phyloP scores from a whole-genome alignment of 1,284 basidiomycete species.

The Malassezia japonica region DNA sequence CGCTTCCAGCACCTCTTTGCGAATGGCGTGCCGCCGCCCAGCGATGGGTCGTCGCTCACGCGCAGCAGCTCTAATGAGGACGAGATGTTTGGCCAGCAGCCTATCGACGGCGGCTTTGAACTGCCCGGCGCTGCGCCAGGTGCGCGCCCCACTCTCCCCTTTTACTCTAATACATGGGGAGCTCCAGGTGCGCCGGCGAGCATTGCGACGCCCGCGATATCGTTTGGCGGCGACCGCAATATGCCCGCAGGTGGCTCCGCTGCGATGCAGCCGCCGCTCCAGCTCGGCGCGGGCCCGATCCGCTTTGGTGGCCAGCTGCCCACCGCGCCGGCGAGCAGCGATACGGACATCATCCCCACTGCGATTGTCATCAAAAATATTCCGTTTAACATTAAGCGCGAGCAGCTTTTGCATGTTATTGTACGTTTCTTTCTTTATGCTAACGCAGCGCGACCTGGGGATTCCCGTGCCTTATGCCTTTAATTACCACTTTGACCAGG shows the following conservation, averaged over 20 bases:
- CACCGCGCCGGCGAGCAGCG: slow-evolving; percentile 39
- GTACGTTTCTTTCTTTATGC: slow-evolving; percentile 51
- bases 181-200: neutral
- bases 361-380: slow-evolving; percentile 99
- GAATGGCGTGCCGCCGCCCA: neutral
- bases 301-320: slow-evolving; percentile 6
- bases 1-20: slow-evolving; percentile 8
- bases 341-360: slow-evolving; percentile 94
- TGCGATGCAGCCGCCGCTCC: neutral
- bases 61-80: too few species aligned
- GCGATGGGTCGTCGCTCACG: too few species aligned
- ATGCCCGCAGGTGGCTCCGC: neutral
- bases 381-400: slow-evolving; percentile 92
- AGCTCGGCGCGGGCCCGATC: slow-evolving; percentile 2
- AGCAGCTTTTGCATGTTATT: slow-evolving; percentile 90
- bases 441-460: slow-evolving; percentile 65
- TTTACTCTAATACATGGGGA: neutral
- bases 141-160: neutral
- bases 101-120: neutral
- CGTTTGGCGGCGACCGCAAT: neutral
- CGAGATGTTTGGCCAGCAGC: neutral
- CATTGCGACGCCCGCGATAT: too few species aligned
- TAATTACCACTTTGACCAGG: slow-evolving; percentile 55
- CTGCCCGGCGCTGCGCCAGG: neutral
- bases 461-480: slow-evolving; percentile 99